Base-by-base conservation (phyloP, 2,329 filamentous ascomycete genomes). In the Calonectria pseudoturangicola region DNA sequence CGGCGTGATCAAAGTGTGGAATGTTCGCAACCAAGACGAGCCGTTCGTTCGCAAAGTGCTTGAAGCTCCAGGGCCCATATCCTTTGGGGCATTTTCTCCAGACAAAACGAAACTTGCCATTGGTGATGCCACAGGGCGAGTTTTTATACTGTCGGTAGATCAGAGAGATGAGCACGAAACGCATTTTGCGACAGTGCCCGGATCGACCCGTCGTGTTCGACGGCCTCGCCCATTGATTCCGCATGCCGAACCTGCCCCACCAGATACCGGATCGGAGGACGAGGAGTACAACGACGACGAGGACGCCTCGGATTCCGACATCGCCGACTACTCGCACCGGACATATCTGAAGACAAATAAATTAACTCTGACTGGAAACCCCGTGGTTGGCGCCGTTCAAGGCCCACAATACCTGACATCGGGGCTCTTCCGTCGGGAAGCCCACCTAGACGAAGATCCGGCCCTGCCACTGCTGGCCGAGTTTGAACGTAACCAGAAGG, bases 1-100 rank as follows among this genome's bases (percentile, higher is more conserved):
- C 73, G 91, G 91, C 1, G 85, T 89, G 0, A 85, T 93, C 18
- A 92, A 91, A 72, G 89, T 90, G 2, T 93, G 91, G 91, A 90
- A 92, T 73, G 82, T 93, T 10, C 87, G 89, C 12, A 84, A 85
- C 54, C 78, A 63, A 64, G 82, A 75, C 33, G 80, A 83, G 66
- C 88, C 86, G 0, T 85, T 89, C 54, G 84, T 92, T 6, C 86
- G 88, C 27, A 85, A 88, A 64, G 82, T 93, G 0, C 83, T 92
- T 1, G 86, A 89, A 71, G 87, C 88, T 1, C 85, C 89, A 0
- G 90, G 87, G 0, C 89, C 90, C 0, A 88, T 93, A 21, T 89
- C 89, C 0, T 88, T 85, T 70, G 91, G 91, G 0, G 85, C 86
- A 2, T 93, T 93, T 72, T 92, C 90, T 0, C 87, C 88, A 0